These are phyloP conservation scores for Leishmania gerbilli DNA, from an alignment of 208 protist species.

Conservation along the genomic window DNA sequence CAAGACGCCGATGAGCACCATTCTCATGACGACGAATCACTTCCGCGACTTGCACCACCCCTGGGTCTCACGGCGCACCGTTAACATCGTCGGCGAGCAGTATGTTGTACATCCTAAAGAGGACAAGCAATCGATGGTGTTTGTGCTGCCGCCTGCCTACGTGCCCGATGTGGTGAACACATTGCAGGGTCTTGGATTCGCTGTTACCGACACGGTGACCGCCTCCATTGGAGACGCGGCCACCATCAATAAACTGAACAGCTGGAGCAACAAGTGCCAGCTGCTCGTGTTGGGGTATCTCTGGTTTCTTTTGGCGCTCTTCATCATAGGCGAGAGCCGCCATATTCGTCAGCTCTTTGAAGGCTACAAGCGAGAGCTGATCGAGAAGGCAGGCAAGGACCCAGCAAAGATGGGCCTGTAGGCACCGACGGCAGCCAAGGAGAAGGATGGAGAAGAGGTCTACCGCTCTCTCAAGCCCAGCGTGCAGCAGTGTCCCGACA, in stretches of 20 bases:
- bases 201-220: conserved; percentile 58
- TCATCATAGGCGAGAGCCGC: conserved; percentile 63
- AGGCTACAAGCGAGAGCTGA: conserved; percentile 81
- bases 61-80: conserved; percentile 58
- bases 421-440: neutral
- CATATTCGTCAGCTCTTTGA: conserved; percentile 63
- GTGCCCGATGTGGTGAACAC: conserved; percentile 66
- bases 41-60: conserved; percentile 69
- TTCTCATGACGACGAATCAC: conserved; percentile 63
- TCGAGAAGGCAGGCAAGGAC: conserved; percentile 79
- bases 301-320: conserved; percentile 75
- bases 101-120: conserved; percentile 81
- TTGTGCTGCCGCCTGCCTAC: conserved; percentile 74
- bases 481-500: neutral
- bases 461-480: neutral
- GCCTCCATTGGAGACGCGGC: conserved; percentile 52
- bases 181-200: conserved; percentile 74
- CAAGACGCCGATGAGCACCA: conserved; percentile 63
- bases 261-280: conserved; percentile 71
- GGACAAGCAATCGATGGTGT: conserved; percentile 75
- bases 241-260: conserved; percentile 55
- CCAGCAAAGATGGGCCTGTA: conserved; percentile 73
- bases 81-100: conserved; percentile 74
- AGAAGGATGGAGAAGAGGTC: neutral
- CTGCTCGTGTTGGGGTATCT: conserved; percentile 67